A percentile compares a stretch with the other conserved stretches of the same genome.
Evolutionary conservation across 2,329 filamentous ascomycete genomes (phyloP).

Genomic region (Nemania diffusa): DNA sequence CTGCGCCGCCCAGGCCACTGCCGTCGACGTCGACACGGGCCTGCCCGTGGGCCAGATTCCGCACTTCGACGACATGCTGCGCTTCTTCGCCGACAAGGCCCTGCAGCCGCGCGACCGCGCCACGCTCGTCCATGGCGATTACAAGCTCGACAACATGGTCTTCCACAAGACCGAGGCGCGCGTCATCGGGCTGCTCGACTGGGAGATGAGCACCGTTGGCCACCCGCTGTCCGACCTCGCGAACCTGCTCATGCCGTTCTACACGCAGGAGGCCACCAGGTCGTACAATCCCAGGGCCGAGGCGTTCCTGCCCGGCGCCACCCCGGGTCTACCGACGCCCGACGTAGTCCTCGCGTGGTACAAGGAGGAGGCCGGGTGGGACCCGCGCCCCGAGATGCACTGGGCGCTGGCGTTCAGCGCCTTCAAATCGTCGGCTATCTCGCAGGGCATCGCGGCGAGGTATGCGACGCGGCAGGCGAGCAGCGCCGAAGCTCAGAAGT

Average conservation of each 20-base stretch:
- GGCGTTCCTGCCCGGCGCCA: slow-evolving; percentile 42
- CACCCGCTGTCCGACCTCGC: slow-evolving; percentile 91
- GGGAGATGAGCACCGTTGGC: slow-evolving; percentile 99
- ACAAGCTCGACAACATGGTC: slow-evolving; percentile 91
- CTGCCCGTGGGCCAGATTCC: slow-evolving; percentile 83
- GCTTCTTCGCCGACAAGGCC: slow-evolving; percentile 78
- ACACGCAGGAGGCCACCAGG: slow-evolving; percentile 38
- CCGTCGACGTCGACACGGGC: slow-evolving; percentile 80
- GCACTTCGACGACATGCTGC: slow-evolving; percentile 81
- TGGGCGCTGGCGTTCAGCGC: slow-evolving; percentile 72
- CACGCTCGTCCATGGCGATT: slow-evolving; percentile 91
- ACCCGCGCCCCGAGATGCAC: slow-evolving; percentile 64
- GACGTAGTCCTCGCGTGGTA: slow-evolving; percentile 74
- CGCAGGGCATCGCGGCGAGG: slow-evolving; percentile 91
- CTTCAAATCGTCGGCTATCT: slow-evolving; percentile 70
- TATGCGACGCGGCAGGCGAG: slow-evolving; percentile 89
- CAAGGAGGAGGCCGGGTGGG: slow-evolving; percentile 69
- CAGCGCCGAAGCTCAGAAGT: slow-evolving; percentile 80
- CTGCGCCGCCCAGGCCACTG: slow-evolving; percentile 78
- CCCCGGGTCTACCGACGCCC: slow-evolving; percentile 62
- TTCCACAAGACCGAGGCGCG: slow-evolving; percentile 89
- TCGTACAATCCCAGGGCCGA: slow-evolving; percentile 26
- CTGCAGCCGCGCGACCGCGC: slow-evolving; percentile 79
- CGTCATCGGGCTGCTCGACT: slow-evolving; percentile 94
- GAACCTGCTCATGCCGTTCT: slow-evolving; percentile 66